Evolutionary conservation across 495 filamentous ascomycete species (phyloP).

Genomic region (Trichoderma reesei): DNA sequence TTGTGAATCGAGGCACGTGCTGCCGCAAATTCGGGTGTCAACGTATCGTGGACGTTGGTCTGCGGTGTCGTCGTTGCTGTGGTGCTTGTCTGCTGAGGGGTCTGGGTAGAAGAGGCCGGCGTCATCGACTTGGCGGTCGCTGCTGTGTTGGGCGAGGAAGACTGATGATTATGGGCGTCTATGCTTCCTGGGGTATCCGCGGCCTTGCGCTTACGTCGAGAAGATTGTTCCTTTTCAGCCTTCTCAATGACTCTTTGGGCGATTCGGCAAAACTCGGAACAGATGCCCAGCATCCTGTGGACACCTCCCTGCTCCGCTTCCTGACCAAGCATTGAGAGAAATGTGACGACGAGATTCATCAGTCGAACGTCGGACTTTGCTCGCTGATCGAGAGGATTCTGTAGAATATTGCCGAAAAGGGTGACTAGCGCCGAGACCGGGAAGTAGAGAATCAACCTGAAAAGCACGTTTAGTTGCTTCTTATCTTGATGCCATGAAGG

Average conservation of each 20-base stretch:
- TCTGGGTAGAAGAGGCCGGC: conserved; percentile 19
- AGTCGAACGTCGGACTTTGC: conserved; percentile 80
- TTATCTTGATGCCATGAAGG: too few species aligned
- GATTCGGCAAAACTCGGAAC: conserved; percentile 91
- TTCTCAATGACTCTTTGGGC: conserved; percentile 87
- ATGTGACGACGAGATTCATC: conserved; percentile 88
- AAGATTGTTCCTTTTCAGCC: conserved; percentile 68
- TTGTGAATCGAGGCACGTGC: conserved; percentile 15
- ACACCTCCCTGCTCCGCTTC: conserved; percentile 79
- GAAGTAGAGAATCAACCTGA: conserved; percentile 91
- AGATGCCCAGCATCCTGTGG: conserved; percentile 84
- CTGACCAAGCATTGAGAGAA: conserved; percentile 59
- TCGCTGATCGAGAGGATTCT: conserved; percentile 85
- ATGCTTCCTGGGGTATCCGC: conserved; percentile 24
- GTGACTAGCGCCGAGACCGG: conserved; percentile 93
- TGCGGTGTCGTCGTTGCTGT: conserved; percentile 19
- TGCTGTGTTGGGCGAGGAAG: conserved; percentile 15
- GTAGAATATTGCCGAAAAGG: conserved; percentile 91
- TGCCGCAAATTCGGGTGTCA: neutral
- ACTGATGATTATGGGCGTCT: neutral
- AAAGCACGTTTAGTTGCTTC: conserved; percentile 16
- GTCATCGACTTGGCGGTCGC: conserved; percentile 17
- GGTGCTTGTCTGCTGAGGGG: conserved; percentile 20
- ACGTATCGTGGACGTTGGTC: conserved; percentile 7
- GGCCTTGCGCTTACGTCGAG: conserved; percentile 72